These are phyloP conservation scores for Nicotiana sylvestris DNA, from an alignment of 257 asterid species.

Conservation along the genomic window DNA sequence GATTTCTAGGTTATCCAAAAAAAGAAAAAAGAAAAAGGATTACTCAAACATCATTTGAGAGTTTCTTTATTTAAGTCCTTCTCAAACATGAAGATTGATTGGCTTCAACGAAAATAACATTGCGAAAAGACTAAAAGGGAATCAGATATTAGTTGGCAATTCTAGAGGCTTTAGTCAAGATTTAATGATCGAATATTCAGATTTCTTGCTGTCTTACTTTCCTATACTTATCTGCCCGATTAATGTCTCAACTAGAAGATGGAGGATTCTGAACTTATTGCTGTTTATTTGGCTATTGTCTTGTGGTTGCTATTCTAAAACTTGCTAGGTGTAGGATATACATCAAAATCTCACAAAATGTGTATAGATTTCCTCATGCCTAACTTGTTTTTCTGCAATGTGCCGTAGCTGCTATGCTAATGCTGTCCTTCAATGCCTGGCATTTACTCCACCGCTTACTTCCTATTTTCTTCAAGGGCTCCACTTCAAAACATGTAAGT, in stretches of 20 bases:
- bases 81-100: neutral
- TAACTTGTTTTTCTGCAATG: conserved; percentile 8
- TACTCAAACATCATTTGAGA: neutral
- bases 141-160: neutral
- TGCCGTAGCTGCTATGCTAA: conserved; percentile 83
- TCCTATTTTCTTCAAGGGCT: conserved; percentile 77
- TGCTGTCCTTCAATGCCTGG: conserved; percentile 79
- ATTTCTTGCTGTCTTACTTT: neutral
- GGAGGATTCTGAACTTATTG: neutral
- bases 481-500: conserved; percentile 69
- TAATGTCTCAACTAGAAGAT: neutral
- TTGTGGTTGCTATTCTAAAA: no score
- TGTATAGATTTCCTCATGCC: neutral
- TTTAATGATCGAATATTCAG: neutral
- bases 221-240: neutral
- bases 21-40: no score
- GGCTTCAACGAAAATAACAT: conserved; percentile 5
- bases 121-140: neutral
- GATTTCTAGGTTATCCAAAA: no score
- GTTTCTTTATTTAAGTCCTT: neutral
- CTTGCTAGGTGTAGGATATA: neutral
- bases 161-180: neutral
- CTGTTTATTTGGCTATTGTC: neutral
- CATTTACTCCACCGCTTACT: conserved; percentile 81
- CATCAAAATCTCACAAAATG: neutral